phyloP scores from a whole-genome alignment of 1,139 yeast genomes.

The Geotrichum reessii region DNA sequence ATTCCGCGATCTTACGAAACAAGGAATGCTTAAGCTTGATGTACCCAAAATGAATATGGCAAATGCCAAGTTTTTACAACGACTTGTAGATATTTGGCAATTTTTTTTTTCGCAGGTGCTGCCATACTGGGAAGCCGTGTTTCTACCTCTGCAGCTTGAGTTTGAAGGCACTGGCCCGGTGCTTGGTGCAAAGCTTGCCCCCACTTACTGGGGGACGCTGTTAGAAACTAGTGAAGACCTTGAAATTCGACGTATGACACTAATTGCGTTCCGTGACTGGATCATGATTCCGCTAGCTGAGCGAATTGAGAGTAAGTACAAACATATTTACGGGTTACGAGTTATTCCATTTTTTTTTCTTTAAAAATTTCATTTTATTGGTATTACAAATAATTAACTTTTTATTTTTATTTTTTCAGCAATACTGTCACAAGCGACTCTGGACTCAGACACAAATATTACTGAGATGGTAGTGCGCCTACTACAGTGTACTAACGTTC shows the following conservation, averaged over 20 bases:
- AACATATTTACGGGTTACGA: not conserved
- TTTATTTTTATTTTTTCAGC: not conserved
- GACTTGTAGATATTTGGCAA: constrained; percentile 46
- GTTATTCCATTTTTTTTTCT: too few relatives aligned
- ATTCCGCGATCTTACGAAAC: constrained; percentile 43
- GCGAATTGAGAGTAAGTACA: constrained; percentile 38
- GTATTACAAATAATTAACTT: not conserved
- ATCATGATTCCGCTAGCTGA: constrained; percentile 36
- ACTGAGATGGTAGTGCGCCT: constrained; percentile 38
- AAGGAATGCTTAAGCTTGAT: constrained; percentile 44
- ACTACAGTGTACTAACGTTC: constrained; percentile 52
- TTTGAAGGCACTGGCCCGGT: constrained; percentile 40
- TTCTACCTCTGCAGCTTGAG: constrained; percentile 55
- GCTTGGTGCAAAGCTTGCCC: constrained; percentile 32
- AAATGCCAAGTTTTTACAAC: constrained; percentile 28
- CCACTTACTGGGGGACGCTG: constrained; percentile 39
- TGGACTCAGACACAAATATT: constrained; percentile 22
- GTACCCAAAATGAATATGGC: constrained; percentile 22
- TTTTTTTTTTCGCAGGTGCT: constrained; percentile 48
- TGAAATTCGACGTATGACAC: constrained; percentile 33
- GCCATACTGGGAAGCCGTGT: constrained; percentile 54
- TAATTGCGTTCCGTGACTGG: constrained; percentile 36
- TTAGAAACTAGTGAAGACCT: constrained; percentile 28
- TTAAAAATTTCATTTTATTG: not conserved
- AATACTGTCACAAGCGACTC: constrained; percentile 13